These are phyloP conservation scores for Pleurozium schreberi DNA, from an alignment of 225 moss, liverwort and hornwort species.

Conservation along the genomic window DNA sequence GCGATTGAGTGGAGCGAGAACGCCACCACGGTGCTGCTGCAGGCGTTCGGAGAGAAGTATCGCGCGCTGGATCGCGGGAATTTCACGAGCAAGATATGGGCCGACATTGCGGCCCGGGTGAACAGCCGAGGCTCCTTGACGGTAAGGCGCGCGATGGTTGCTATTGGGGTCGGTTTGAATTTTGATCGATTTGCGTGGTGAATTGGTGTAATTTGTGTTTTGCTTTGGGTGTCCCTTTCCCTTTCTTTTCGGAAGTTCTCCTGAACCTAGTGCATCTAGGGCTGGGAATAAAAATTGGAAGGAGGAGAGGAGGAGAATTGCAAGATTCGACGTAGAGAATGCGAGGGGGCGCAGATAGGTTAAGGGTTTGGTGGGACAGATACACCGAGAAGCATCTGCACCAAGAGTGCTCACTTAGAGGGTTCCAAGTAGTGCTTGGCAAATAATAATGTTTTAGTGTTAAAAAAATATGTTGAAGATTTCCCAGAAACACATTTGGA, in stretches of 20 bases:
- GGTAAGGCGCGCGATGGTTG: neutral
- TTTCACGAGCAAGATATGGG: constrained; percentile 58
- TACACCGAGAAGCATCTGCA: neutral
- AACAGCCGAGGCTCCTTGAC: constrained; percentile 24
- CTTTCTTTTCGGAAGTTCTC: neutral
- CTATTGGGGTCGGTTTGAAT: neutral
- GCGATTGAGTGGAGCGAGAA: constrained; percentile 43
- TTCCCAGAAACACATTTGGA: neutral
- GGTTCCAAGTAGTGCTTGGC: neutral
- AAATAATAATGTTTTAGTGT: too few species aligned
- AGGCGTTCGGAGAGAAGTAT: constrained; percentile 54
- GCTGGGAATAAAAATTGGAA: neutral
- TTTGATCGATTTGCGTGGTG: neutral
- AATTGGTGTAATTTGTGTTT: neutral
- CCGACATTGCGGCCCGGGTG: constrained; percentile 37
- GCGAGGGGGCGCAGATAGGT: neutral
- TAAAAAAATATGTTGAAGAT: too few species aligned
- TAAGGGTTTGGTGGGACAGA: neutral
- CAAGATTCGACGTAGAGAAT: neutral
- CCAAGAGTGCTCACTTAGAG: neutral
- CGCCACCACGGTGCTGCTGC: constrained; percentile 30
- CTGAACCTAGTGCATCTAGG: neutral
- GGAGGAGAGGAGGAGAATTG: neutral
- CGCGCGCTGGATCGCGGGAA: constrained; percentile 47
- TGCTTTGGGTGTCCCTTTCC: too few species aligned